Conservation (phyloP, 78 protist genomes). For the Protostelium mycophagum region DNA sequence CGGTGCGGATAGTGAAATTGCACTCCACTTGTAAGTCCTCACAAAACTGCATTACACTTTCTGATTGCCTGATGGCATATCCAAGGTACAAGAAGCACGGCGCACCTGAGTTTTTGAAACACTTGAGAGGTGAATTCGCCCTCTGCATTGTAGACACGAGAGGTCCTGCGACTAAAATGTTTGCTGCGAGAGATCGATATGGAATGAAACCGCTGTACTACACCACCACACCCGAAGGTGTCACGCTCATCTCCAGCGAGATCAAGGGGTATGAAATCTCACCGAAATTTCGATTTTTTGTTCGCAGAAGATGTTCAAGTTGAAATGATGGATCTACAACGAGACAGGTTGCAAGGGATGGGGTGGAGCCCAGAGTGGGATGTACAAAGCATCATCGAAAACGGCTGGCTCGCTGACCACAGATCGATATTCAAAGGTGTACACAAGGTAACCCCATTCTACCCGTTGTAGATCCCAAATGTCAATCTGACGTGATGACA, state of each 20-base stretch:
- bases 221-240: slow-evolving; percentile 2
- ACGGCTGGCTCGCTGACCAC: background rate
- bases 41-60: background rate
- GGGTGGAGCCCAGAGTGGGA: background rate
- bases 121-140: background rate
- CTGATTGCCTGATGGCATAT: background rate
- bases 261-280: background rate
- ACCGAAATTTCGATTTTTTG: no score
- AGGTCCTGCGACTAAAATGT: background rate
- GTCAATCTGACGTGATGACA: background rate
- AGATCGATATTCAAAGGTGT: background rate
- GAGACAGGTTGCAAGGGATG: background rate
- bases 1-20: background rate
- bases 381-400: background rate
- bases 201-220: background rate
- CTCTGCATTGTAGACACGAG: background rate
- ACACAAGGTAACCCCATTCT: background rate
- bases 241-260: background rate
- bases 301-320: no score
- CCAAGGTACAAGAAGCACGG: background rate
- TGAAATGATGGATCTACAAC: no score
- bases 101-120: background rate
- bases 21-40: background rate
- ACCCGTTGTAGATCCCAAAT: no score
- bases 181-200: background rate